These are phyloP conservation scores for Ceriops tagal DNA, from an alignment of 345 rosid genomes.

Conservation along the genomic window DNA sequence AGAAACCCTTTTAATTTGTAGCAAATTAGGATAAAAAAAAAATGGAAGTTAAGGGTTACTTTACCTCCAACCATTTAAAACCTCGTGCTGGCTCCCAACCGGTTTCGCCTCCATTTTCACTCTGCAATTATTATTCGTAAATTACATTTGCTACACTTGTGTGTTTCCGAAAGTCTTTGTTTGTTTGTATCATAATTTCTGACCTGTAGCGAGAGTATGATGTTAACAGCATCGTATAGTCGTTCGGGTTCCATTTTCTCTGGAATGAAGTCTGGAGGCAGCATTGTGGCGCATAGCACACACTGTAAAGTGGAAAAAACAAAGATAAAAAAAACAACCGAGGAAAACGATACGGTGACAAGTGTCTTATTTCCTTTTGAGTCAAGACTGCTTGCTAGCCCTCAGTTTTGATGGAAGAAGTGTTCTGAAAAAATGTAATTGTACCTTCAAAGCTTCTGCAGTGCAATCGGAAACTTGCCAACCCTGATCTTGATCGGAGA, in stretches of 20 bases:
- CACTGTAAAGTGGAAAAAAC: background rate
- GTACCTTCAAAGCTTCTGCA: constrained; percentile 37
- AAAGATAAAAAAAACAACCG: background rate
- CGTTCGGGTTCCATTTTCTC: background rate
- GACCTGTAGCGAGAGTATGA: constrained; percentile 51
- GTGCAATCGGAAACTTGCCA: constrained; percentile 46
- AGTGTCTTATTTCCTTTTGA: too few species aligned
- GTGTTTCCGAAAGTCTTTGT: background rate
- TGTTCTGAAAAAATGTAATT: background rate
- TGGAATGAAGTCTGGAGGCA: background rate
- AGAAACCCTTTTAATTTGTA: background rate
- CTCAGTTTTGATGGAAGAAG: background rate
- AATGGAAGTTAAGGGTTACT: background rate
- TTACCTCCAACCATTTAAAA: constrained; percentile 47
- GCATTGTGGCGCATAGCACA: background rate
- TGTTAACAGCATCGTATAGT: constrained; percentile 10
- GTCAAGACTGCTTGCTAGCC: background rate
- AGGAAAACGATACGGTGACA: too few species aligned
- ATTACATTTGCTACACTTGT: background rate
- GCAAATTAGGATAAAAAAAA: background rate
- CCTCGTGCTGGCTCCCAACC: constrained; percentile 60
- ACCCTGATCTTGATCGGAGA: constrained; percentile 43
- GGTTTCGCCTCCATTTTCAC: constrained; percentile 48
- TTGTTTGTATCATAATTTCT: background rate
- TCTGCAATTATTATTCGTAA: constrained; percentile 24